Conservation (phyloP, 768 basidiomycete species). For the Coprinopsis marcescibilis region DNA sequence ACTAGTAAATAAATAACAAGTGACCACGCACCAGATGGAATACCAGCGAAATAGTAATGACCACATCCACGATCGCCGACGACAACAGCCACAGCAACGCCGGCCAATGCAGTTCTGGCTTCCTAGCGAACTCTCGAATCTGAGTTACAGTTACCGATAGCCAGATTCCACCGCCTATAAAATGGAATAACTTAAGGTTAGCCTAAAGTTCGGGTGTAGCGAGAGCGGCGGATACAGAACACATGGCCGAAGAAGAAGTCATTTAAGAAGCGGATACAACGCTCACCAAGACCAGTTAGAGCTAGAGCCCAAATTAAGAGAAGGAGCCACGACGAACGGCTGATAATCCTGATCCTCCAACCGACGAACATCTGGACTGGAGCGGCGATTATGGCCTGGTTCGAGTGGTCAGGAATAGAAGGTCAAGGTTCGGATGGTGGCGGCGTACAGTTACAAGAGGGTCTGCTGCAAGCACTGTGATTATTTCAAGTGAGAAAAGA, state of each 20-base stretch:
- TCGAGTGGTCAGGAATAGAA: too few species aligned
- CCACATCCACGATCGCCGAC: constrained; percentile 33
- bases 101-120: constrained; percentile 35
- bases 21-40: constrained; percentile 27
- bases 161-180: constrained; percentile 35
- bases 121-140: constrained; percentile 30
- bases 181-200: too few species aligned
- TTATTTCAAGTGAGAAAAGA: too few species aligned
- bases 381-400: constrained; percentile 39
- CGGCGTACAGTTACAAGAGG: too few species aligned
- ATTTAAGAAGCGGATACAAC: background rate
- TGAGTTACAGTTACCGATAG: constrained; percentile 26
- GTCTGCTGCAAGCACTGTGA: too few species aligned
- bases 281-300: constrained; percentile 29
- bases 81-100: constrained; percentile 39
- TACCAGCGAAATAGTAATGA: constrained; percentile 34
- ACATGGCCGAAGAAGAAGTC: background rate
- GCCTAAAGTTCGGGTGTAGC: too few species aligned
- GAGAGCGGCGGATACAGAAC: too few species aligned
- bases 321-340: constrained; percentile 32
- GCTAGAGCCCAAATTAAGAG: constrained; percentile 26
- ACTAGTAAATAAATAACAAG: background rate
- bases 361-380: constrained; percentile 46
- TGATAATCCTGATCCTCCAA: constrained; percentile 36
- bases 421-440: too few species aligned